Base-by-base conservation (phyloP, 805 yeast species). In the Wickerhamiella sergipiensis region DNA sequence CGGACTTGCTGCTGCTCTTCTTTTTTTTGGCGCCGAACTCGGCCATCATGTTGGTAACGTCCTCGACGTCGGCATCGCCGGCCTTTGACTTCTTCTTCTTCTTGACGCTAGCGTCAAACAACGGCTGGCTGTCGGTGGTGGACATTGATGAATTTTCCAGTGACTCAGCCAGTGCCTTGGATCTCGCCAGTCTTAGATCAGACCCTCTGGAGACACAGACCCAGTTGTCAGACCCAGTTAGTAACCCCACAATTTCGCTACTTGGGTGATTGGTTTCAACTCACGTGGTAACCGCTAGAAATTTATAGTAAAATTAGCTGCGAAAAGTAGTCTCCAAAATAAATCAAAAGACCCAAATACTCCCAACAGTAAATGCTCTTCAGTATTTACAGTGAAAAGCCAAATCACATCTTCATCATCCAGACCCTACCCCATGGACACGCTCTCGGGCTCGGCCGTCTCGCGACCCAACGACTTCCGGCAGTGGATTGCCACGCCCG, bases 11-110 rank as follows among this genome's bases (percentile, higher is more conserved):
- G 58, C 56, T 58, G 59, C 64, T 60, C 61, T 61, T 65, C 65
- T 58, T 61, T 58, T 53, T 70, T 72, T 53, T 69, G 67, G 56
- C 79, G 71, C 69, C 85, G 64, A 87, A 71, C 9, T 92, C 90
- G 31, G 87, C 76, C 61, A 85, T 80, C 70, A 85, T 68, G 56
- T 81, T 86, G 50, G 76, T 80, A 52, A 70, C 73, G 52, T 69
- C 75, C 6, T 62, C 66, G 29, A 64, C 69, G 9, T 53, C 56
- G 40, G 49, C 56, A 22, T 52, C 57, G 21, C 47, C 57, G 43
- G 52, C 47, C 56, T 58, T 29, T 56, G 45, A 29, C 49, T 46
- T 53, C 55, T 59, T 60, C 64, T 65, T 66, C 61, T 65, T 67
- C 62, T 67, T 67, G 52, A 63, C 38, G 52, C 63, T 57, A 31